Conservation (phyloP, 345 rosid genomes). For the Eucalyptus fibrosa region DNA sequence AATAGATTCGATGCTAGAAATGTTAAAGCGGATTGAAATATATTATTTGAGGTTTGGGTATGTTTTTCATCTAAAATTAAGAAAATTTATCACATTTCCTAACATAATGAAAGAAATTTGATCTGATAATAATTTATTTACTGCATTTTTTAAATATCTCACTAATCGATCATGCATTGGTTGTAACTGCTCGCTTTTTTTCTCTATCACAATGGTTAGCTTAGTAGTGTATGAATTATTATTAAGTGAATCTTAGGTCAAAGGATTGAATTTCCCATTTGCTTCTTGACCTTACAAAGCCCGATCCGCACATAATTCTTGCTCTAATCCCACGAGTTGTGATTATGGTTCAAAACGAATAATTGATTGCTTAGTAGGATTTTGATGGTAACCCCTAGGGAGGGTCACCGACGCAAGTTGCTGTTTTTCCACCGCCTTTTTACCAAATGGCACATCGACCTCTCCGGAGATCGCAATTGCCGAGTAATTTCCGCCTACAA, state of each 20-base stretch:
- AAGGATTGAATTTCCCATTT: neutral
- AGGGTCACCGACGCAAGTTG: neutral
- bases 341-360: neutral
- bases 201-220: neutral
- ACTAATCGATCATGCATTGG: accelerated
- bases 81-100: neutral
- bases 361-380: neutral
- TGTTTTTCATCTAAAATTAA: neutral
- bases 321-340: neutral
- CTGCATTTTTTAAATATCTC: neutral
- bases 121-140: accelerated
- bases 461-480: too few species aligned
- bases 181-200: accelerated
- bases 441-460: neutral
- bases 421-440: neutral
- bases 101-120: neutral
- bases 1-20: neutral
- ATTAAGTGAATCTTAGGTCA: accelerated
- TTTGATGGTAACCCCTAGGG: neutral
- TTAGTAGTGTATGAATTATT: neutral
- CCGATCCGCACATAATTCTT: neutral
- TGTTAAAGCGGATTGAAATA: accelerated
- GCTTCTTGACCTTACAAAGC: neutral
- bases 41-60: neutral
- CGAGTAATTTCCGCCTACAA: neutral